These are phyloP conservation scores for Raddia guianensis DNA, from an alignment of 176 grass and related monocot species.

Conservation along the genomic window DNA sequence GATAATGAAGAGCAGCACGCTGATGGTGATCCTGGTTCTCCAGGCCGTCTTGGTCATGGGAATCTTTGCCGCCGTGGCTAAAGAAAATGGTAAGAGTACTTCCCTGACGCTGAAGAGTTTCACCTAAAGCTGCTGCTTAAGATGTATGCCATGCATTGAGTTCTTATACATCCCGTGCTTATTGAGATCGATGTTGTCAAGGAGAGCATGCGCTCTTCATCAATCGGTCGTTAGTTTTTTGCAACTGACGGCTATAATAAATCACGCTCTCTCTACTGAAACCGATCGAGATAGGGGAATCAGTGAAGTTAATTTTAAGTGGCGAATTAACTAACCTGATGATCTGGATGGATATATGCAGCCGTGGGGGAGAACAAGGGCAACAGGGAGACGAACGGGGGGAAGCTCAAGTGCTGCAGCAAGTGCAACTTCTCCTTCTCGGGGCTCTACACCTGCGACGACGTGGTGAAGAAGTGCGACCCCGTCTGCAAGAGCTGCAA, in stretches of 20 bases:
- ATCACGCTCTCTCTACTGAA: background rate
- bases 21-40: conserved; percentile 38
- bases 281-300: background rate
- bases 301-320: background rate
- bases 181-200: background rate
- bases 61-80: conserved; percentile 1
- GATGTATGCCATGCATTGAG: background rate
- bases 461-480: conserved; percentile 23
- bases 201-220: too few relatives aligned
- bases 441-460: conserved; percentile 33
- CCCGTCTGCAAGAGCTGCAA: conserved; percentile 33
- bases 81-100: conserved; percentile 16
- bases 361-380: conserved; percentile 18
- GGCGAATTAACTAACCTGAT: background rate
- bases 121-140: background rate
- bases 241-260: background rate
- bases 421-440: conserved; percentile 37
- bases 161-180: background rate
- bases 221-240: background rate
- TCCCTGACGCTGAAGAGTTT: background rate
- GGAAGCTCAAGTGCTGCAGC: conserved; percentile 13
- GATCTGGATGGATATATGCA: background rate
- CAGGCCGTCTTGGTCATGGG: conserved; percentile 38
- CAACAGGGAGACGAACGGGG: conserved; percentile 21
- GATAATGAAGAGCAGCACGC: conserved; percentile 44